phyloP scores from a whole-genome alignment of 2,329 filamentous ascomycete species.

The Aaosphaeria pasadenensis region DNA sequence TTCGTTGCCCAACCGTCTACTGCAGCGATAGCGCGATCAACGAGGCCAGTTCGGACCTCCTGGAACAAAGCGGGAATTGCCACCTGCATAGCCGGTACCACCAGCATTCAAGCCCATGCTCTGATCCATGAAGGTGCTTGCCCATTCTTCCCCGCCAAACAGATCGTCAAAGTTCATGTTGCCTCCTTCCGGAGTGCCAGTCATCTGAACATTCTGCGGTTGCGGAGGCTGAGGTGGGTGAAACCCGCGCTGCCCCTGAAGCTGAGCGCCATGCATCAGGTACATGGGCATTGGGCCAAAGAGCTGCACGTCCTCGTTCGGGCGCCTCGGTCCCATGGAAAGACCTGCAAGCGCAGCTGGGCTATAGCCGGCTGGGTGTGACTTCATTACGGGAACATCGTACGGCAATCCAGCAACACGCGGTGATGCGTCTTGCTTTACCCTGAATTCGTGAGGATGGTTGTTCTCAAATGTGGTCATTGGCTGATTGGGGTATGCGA shows the following conservation, averaged over 20 bases:
- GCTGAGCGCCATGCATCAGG: constrained; percentile 53
- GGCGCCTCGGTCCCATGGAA: constrained; percentile 13
- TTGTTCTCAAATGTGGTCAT: constrained; percentile 57
- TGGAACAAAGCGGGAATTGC: constrained; percentile 1
- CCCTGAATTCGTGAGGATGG: constrained; percentile 24
- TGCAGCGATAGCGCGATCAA: constrained; percentile 1
- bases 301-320: constrained; percentile 70
- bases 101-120: constrained; percentile 24
- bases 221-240: constrained; percentile 25
- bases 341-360: constrained; percentile 16
- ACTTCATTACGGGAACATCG: constrained; percentile 24
- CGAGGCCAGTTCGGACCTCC: constrained; percentile 17
- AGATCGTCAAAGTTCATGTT: constrained; percentile 36
- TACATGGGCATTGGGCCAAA: constrained; percentile 70
- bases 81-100: constrained; percentile 16
- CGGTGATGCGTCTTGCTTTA: constrained; percentile 19
- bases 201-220: constrained; percentile 16
- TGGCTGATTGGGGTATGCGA: constrained; percentile 75
- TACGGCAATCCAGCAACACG: constrained; percentile 14
- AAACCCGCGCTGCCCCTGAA: constrained; percentile 20
- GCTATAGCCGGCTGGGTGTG: constrained; percentile 20
- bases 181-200: constrained; percentile 10
- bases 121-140: constrained; percentile 36
- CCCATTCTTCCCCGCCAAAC: constrained; percentile 40
- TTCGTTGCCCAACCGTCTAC: neutral